These are phyloP conservation scores for Diaporthe vexans DNA, from an alignment of 2,329 filamentous ascomycete species.

Conservation along the genomic window DNA sequence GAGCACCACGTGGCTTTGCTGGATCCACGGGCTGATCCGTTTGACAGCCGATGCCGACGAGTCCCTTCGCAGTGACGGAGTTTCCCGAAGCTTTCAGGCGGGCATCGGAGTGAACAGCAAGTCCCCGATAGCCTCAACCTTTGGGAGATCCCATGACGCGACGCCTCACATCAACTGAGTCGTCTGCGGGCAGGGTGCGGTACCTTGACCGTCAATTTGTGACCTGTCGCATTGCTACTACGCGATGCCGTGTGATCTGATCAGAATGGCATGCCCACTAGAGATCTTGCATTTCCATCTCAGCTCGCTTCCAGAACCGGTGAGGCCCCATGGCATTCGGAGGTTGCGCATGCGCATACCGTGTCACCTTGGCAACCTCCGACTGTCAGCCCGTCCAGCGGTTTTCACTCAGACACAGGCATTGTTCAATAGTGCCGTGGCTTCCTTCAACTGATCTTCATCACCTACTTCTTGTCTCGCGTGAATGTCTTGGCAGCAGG, in stretches of 20 bases:
- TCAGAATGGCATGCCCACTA: not conserved
- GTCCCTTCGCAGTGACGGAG: not conserved
- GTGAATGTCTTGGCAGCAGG: not conserved
- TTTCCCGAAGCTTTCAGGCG: not conserved
- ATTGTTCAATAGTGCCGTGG: not conserved
- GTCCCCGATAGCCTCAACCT: not conserved
- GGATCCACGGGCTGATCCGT: conserved; percentile 1
- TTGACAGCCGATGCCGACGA: not conserved
- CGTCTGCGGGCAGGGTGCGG: not conserved
- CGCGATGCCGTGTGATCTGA: not conserved
- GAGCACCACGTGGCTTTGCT: conserved; percentile 20
- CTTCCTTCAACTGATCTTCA: not conserved
- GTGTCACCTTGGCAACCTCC: not conserved
- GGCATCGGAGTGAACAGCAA: not conserved
- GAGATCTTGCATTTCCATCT: conserved; percentile 23
- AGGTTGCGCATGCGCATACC: not conserved
- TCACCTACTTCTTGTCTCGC: not conserved
- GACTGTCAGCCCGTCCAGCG: not conserved
- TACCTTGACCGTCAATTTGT: not conserved
- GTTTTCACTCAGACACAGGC: not conserved
- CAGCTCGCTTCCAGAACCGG: conserved; percentile 19
- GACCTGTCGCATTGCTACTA: not conserved
- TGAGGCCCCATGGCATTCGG: not conserved
- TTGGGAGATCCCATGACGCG: not conserved
- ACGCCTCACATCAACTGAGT: not conserved